Base-by-base conservation (phyloP, 2,329 filamentous ascomycete genomes). In the Fusarium veterinarium region DNA sequence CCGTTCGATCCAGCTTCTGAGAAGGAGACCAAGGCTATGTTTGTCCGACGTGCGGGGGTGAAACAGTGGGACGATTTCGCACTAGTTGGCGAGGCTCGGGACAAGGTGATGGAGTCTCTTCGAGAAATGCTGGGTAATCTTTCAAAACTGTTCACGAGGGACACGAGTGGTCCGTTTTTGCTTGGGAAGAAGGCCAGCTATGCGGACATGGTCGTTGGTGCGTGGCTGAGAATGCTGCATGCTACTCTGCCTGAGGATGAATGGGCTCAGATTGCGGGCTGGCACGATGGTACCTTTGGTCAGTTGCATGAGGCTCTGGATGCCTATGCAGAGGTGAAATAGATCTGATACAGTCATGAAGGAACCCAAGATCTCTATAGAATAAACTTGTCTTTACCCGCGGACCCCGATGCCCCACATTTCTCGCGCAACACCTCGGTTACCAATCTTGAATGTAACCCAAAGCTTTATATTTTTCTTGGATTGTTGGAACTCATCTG, bases 141-240 rank as follows among this genome's bases (percentile, higher is more conserved):
- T 41, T 84, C 82, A 0, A 79, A 76, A 67, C 62, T 86, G 5
- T 89, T 84, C 35, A 33, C 20, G 7, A 64, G 28, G 46, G 81
- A 87, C 52, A 49, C 71, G 0, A 78, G 67, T 17, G 87, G 87
- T 11, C 85, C 86, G 0, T 90, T 86, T 53, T 30, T 90, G 3
- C 79, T 88, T 4, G 88, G 87, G 0, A 52, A 69, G 2, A 75
- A 71, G 75, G 81, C 83, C 2, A 85, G 75, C 48, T 89, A 90
- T 80, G 88, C 87, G 3, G 89, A 91, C 73, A 74, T 89, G 1
- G 88, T 90, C 38, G 84, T 91, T 2, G 88, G 88, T 3, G 87
- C 80, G 1, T 91, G 89, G 88, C 61, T 90, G 76, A 80, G 82
- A 10, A 86, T 88, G 84, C 72, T 84, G 59, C 67, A 72, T 8